Evolutionary conservation across 164 flowering plant species (phyloP).

Genomic region (Amborella trichopoda): DNA sequence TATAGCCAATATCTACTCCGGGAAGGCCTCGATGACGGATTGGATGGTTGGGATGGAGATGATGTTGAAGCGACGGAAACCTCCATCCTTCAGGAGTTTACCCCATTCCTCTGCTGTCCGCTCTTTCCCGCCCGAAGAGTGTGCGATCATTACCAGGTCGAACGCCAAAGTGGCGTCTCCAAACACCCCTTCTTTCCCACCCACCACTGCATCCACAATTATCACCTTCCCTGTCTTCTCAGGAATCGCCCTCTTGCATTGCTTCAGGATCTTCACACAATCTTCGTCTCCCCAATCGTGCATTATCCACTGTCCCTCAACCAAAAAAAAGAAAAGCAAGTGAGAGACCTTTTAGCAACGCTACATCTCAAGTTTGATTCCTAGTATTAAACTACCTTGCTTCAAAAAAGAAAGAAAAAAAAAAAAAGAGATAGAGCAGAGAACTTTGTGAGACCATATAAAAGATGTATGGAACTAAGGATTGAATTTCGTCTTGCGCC

Average conservation of each 20-base stretch:
- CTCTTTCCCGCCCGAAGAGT: constrained; percentile 6
- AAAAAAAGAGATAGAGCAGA: too few relatives aligned
- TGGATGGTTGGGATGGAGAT: neutral
- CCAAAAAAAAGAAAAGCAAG: neutral
- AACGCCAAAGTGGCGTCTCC: constrained; percentile 8
- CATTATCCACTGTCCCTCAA: constrained; percentile 3
- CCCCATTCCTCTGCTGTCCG: constrained; percentile 8
- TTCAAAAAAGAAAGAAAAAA: too few relatives aligned
- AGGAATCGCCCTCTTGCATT: constrained; percentile 1
- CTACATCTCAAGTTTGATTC: too few relatives aligned
- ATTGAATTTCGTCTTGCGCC: too few relatives aligned
- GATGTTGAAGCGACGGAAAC: constrained; percentile 2
- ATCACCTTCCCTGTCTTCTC: constrained; percentile 3
- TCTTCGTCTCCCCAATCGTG: constrained; percentile 5
- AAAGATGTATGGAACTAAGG: too few relatives aligned
- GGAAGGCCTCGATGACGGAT: constrained; percentile 6
- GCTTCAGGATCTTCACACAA: neutral
- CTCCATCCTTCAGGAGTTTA: constrained; percentile 1
- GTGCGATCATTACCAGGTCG: constrained; percentile 52
- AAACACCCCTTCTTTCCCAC: neutral
- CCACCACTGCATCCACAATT: constrained; percentile 2
- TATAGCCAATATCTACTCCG: too few relatives aligned
- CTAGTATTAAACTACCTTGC: too few relatives aligned
- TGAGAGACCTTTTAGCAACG: too few relatives aligned
- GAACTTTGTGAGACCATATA: too few relatives aligned